These are phyloP conservation scores for Aspergillus baeticus DNA, from an alignment of 495 filamentous ascomycete species.

Conservation along the genomic window DNA sequence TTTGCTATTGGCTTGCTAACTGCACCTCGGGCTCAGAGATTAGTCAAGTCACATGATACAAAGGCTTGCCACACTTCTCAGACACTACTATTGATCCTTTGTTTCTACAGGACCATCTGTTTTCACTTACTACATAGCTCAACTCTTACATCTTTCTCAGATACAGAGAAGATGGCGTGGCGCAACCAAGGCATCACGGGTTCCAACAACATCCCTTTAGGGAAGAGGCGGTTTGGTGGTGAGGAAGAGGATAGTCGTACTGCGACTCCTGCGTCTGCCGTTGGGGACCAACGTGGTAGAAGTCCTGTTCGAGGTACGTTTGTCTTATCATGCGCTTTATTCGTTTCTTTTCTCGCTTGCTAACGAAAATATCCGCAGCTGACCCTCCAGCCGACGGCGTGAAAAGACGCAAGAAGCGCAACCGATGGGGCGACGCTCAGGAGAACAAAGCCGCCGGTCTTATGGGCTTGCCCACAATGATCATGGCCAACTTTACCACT, in stretches of 20 bases:
- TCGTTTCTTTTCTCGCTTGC: background rate
- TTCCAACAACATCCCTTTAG: constrained; percentile 96
- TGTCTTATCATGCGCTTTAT: background rate
- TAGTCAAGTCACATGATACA: constrained; percentile 22
- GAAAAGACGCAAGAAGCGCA: constrained; percentile 90
- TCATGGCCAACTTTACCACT: constrained; percentile 93
- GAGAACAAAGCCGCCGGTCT: constrained; percentile 98
- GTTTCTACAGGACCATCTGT: background rate
- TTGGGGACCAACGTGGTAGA: constrained; percentile 67
- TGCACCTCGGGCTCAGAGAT: no score
- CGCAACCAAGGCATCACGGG: constrained; percentile 94
- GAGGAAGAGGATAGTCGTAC: constrained; percentile 62
- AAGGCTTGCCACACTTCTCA: constrained; percentile 17
- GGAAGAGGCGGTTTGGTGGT: constrained; percentile 79
- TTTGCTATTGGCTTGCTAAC: no score
- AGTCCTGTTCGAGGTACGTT: constrained; percentile 65
- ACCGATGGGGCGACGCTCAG: constrained; percentile 92
- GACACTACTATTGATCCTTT: background rate
- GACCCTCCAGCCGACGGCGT: constrained; percentile 65
- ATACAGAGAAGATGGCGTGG: constrained; percentile 68
- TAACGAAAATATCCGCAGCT: constrained; percentile 27
- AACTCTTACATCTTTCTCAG: background rate
- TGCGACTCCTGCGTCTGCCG: constrained; percentile 48
- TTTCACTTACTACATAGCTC: constrained; percentile 8
- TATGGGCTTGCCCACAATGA: constrained; percentile 95